Evolutionary conservation across 768 basidiomycete genomes (phyloP).

Genomic region (Lentinula detonsa): DNA sequence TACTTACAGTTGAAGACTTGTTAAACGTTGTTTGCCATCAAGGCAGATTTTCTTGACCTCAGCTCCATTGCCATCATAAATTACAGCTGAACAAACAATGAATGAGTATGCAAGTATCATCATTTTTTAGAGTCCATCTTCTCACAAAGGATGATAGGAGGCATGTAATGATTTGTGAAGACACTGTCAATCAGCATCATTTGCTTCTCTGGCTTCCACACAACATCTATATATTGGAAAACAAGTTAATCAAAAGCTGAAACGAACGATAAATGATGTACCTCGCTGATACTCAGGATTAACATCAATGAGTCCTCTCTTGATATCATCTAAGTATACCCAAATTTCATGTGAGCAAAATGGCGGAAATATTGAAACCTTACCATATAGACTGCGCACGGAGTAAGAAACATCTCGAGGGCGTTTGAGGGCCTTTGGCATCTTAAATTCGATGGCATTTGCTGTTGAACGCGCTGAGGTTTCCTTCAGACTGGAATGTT

Average conservation of each 20-base stretch:
- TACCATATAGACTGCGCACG: background rate
- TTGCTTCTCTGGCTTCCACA: conserved; percentile 48
- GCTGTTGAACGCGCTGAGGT: background rate
- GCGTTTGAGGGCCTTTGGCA: conserved; percentile 1
- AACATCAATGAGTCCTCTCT: background rate
- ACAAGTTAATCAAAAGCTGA: too few species aligned
- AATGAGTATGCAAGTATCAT: background rate
- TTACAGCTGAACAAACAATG: conserved; percentile 25
- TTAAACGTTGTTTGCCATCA: conserved; percentile 51
- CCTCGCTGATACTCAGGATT: conserved; percentile 6
- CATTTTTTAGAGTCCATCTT: background rate
- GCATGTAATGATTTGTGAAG: conserved; percentile 51
- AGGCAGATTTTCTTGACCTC: conserved; percentile 40
- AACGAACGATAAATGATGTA: background rate
- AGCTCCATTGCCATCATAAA: conserved; percentile 29
- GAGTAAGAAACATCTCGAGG: background rate
- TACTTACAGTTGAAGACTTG: conserved; percentile 43
- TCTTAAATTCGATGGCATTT: background rate
- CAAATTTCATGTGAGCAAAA: too few species aligned
- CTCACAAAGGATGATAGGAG: conserved; percentile 44
- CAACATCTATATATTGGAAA: conserved; percentile 20
- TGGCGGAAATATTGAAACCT: background rate
- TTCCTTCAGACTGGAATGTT: too few species aligned
- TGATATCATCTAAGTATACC: background rate
- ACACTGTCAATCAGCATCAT: conserved; percentile 47